A percentile compares a stretch with the other conserved stretches of the same genome.
Evolutionary conservation across 305 asterid genomes (phyloP).

Genomic region (Fraxinus greggii): DNA sequence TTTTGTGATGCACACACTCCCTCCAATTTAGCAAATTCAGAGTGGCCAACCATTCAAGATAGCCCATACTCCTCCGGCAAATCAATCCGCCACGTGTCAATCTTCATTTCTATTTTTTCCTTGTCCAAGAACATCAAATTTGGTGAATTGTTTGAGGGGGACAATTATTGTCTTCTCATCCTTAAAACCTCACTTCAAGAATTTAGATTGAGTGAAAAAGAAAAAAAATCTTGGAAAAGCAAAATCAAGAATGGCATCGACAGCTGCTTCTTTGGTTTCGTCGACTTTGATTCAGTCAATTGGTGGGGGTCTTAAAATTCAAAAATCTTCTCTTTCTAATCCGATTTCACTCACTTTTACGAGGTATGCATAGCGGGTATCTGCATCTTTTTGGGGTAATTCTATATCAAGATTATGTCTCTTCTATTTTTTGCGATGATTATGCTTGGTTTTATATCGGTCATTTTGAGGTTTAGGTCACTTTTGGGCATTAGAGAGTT

Average conservation of each 20-base stretch:
- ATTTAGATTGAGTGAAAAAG: background rate
- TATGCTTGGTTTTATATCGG: slow-evolving; percentile 5
- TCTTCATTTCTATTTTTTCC: slow-evolving; percentile 13
- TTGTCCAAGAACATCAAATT: background rate
- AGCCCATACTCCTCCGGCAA: slow-evolving; percentile 28
- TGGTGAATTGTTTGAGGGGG: background rate
- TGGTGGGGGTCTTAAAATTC: slow-evolving; percentile 43
- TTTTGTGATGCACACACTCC: background rate
- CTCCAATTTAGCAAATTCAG: slow-evolving; percentile 9
- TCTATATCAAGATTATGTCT: slow-evolving; percentile 1
- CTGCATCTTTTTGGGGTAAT: slow-evolving; percentile 8
- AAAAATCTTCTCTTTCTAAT: slow-evolving; percentile 40
- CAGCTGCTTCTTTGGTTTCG: slow-evolving; percentile 79
- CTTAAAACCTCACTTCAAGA: background rate
- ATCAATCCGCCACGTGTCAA: slow-evolving; percentile 52
- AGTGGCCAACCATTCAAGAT: slow-evolving; percentile 69
- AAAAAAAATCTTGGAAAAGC: background rate
- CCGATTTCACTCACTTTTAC: slow-evolving; percentile 50
- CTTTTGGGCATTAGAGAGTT: background rate
- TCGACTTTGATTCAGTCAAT: slow-evolving; percentile 70
- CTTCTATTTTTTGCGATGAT: background rate
- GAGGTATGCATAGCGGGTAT: slow-evolving; percentile 34
- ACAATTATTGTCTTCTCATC: background rate
- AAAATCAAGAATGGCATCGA: slow-evolving; percentile 50
- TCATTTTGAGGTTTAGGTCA: background rate